Evolutionary conservation across 2,329 filamentous ascomycete genomes (phyloP), one percentile per base, ranked within the genome.

Genomic region (Penicillium verrucosum): DNA sequence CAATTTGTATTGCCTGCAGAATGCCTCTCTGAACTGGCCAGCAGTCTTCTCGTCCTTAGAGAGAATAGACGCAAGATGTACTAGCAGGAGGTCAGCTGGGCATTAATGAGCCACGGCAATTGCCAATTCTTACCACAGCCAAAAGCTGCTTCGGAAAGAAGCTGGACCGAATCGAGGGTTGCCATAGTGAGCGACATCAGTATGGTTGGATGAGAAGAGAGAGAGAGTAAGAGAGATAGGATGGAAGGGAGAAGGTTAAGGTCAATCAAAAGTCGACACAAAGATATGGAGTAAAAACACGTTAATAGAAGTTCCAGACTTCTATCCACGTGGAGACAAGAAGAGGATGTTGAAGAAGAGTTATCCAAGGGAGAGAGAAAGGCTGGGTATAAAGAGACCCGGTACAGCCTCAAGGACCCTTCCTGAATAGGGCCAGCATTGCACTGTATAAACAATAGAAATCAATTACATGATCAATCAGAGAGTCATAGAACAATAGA

Each of bases 121-220:
- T 54, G 45, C 11, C 21, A 30, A 27, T 47, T 56, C 73, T 62
- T 74, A 77, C 74, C 74, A 57, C 74, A 77, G 52, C 74, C 74
- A 59, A 68, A 77, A 51, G 73, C 73, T 8, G 74, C 72, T 58
- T 75, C 73, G 2, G 72, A 73, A 14, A 74, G 64, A 30, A 70
- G 60, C 30, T 66, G 65, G 30, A 69, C 62, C 2, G 70, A 73
- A 52, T 68, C 65, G n/a, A 72, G 66, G 34, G 63, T 74, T 21
- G 72, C 72, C 69, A 73, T 72, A 49, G 54, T 61, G 64, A 34
- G 29, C 41, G 30, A 45, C 41, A 45, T 45, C 16, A 32, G 16
- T n/a, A 18, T n/a, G 53, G 23, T 45, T 38, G 18, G 32, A 16
- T 34, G 14, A 29, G 41, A 16, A n/a, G 29, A 54, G 29, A 29